A percentile compares a stretch with the other conserved stretches of the same genome.
Conservation (phyloP, 495 filamentous ascomycete genomes). For the Physcia stellaris region DNA sequence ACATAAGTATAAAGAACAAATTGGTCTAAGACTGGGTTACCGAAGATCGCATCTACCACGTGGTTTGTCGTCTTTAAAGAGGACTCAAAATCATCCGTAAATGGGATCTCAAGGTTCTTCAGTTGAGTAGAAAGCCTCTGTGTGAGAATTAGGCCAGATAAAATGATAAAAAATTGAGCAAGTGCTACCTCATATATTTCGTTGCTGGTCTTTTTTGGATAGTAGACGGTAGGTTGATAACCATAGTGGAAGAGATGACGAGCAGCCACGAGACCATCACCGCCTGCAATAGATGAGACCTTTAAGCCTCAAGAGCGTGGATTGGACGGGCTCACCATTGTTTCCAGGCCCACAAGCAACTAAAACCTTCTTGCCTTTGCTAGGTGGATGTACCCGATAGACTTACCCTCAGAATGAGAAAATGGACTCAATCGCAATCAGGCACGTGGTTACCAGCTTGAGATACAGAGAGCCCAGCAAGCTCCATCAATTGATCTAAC, state of each 20-base stretch:
- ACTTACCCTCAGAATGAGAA: conserved; percentile 37
- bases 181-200: conserved; percentile 64
- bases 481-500: conserved; percentile 93
- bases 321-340: conserved; percentile 49
- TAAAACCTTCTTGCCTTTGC: conserved; percentile 57
- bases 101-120: conserved; percentile 65
- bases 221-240: conserved; percentile 82
- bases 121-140: conserved; percentile 76
- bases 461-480: conserved; percentile 85
- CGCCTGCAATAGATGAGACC: conserved; percentile 37
- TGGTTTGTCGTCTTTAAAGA: conserved; percentile 52
- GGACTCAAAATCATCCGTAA: conserved; percentile 64
- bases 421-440: conserved; percentile 4
- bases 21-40: conserved; percentile 19
- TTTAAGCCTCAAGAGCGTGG: not conserved
- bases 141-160: not conserved
- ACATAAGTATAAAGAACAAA: conserved; percentile 2
- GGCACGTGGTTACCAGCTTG: conserved; percentile 68
- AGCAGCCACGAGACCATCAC: conserved; percentile 89
- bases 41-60: conserved; percentile 89
- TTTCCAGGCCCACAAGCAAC: conserved; percentile 91
- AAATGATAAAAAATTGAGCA: not conserved
- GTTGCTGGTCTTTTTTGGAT: conserved; percentile 80
- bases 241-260: conserved; percentile 90
- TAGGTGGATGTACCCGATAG: conserved; percentile 67